Evolutionary conservation across 2,329 filamentous ascomycete genomes (phyloP).

Genomic region (Fusarium sp.): DNA sequence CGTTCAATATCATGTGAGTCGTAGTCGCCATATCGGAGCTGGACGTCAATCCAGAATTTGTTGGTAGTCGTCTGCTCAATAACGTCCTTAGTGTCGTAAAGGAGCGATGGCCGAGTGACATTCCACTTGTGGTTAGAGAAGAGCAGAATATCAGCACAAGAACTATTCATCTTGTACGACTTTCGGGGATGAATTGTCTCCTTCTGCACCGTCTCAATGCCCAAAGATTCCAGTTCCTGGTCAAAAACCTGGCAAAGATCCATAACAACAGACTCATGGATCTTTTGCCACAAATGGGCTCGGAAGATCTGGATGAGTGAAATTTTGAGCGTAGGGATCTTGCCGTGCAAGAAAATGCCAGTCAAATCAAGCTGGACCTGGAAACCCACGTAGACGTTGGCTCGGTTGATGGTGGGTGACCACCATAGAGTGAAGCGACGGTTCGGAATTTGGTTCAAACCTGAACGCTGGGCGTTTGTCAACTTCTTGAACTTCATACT

Average conservation of each 20-base stretch:
- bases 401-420: conserved; percentile 92
- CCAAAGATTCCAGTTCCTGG: conserved; percentile 93
- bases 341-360: conserved; percentile 98
- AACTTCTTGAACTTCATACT: conserved; percentile 99
- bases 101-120: conserved; percentile 89
- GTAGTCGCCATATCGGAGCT: conserved; percentile 96
- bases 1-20: conserved; percentile 99
- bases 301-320: conserved; percentile 99
- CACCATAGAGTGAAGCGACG: conserved; percentile 99
- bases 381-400: conserved; percentile 99
- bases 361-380: conserved; percentile 98
- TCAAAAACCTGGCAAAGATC: conserved; percentile 99
- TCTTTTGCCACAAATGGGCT: conserved; percentile 99
- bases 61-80: conserved; percentile 96
- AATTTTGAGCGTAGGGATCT: conserved; percentile 98
- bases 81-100: conserved; percentile 96
- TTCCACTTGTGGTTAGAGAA: conserved; percentile 99
- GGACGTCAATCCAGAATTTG: conserved; percentile 99
- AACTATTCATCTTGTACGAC: conserved; percentile 99
- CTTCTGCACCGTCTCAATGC: conserved; percentile 98
- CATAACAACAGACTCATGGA: conserved; percentile 99
- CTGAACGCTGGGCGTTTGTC: conserved; percentile 95
- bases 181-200: conserved; percentile 99
- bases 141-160: conserved; percentile 94
- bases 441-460: conserved; percentile 98